Percentiles rank a stretch among this genome's conserved stretches.
phyloP scores from a whole-genome alignment of 768 basidiomycete species.

The Daedaleopsis nitida region DNA sequence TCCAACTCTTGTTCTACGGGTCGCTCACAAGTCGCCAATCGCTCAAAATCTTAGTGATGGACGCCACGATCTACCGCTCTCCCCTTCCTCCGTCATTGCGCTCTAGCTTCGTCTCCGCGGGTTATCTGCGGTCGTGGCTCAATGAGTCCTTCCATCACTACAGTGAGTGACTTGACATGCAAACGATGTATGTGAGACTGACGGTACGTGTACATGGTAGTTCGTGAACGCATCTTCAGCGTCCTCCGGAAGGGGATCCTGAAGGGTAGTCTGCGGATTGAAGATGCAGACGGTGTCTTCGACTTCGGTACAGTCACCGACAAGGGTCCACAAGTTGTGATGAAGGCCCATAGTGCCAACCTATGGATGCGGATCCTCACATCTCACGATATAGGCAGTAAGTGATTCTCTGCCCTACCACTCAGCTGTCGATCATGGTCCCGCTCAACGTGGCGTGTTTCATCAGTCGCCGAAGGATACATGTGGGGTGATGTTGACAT shows the following conservation, averaged over 20 bases:
- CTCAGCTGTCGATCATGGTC: background rate
- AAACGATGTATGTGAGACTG: background rate
- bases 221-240: slow-evolving; percentile 1
- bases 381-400: background rate
- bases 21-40: too few species aligned
- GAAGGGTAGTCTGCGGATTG: slow-evolving; percentile 5
- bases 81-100: background rate
- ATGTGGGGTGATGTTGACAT: slow-evolving; percentile 25
- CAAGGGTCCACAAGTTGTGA: background rate
- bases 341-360: background rate
- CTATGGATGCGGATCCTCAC: background rate
- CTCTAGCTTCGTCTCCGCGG: background rate
- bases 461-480: slow-evolving; percentile 25
- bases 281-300: slow-evolving; percentile 6
- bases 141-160: background rate
- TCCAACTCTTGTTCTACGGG: too few species aligned
- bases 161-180: background rate
- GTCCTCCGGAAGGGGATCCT: slow-evolving; percentile 3
- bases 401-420: background rate
- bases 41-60: too few species aligned
- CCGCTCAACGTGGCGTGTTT: background rate
- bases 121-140: background rate
- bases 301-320: slow-evolving; percentile 1
- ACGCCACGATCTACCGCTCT: too few species aligned
- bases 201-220: background rate